These are phyloP conservation scores for Wickerhamomyces alni DNA, from an alignment of 805 yeast species.

Conservation along the genomic window DNA sequence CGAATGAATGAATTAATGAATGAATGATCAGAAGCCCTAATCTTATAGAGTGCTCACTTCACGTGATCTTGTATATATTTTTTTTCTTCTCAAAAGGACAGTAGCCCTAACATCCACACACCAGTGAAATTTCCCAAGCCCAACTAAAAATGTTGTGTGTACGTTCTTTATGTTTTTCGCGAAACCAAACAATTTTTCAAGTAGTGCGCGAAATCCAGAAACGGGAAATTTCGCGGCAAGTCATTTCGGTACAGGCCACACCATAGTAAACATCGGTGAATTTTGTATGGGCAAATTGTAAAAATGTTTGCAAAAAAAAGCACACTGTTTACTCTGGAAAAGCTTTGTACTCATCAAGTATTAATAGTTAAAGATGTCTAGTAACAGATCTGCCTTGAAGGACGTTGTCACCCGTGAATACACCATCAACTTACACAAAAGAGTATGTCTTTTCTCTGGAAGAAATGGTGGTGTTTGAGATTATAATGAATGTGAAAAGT, in stretches of 20 bases:
- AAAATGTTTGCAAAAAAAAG: conserved; percentile 1
- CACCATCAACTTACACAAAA: conserved; percentile 99
- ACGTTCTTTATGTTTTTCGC: too few species aligned
- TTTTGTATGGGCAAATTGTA: too few species aligned
- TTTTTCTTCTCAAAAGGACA: too few species aligned
- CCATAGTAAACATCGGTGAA: too few species aligned
- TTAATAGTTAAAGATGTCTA: conserved; percentile 31
- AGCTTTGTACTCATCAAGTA: too few species aligned
- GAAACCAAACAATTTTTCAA: neutral
- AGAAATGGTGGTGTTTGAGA: too few species aligned
- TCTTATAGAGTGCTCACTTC: neutral
- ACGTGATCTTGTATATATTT: neutral
- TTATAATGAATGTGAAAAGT: too few species aligned
- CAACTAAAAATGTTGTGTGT: neutral
- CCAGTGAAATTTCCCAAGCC: neutral
- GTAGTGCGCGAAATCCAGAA: neutral
- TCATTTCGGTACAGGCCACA: conserved; percentile 1
- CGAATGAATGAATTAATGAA: conserved; percentile 18
- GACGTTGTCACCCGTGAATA: conserved; percentile 99
- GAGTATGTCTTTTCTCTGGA: conserved; percentile 55
- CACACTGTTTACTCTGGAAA: neutral
- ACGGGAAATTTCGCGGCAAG: neutral
- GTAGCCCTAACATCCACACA: neutral
- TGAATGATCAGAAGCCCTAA: neutral
- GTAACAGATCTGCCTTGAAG: conserved; percentile 73